Base-by-base conservation (phyloP, 805 yeast species). In the Candida taoyuanica region DNA sequence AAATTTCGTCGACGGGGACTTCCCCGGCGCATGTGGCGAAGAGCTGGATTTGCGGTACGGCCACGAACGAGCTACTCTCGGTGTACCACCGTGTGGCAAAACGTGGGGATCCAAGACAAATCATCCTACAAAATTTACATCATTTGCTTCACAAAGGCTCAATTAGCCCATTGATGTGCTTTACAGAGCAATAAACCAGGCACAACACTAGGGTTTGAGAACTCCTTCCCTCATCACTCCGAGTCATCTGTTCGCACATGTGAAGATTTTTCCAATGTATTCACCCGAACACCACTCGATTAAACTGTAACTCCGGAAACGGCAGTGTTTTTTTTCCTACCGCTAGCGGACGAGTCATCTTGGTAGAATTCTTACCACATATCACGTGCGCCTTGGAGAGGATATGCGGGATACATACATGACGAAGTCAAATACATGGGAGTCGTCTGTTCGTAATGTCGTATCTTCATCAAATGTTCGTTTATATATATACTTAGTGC, bases 41-140 rank as follows among this genome's bases (percentile, higher is more conserved):
- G 18, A 18, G 16, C n/a, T n/a, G n/a, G n/a, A n/a, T n/a, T n/a
- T 15, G 30, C 30, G 30, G 30, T 28, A 28, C 18, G 30, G 30
- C 30, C 30, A 28, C 30, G 30, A 28, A 28, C 30, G 30, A 28
- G 30, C 7, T 21, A 12, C 11, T 7, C 25, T 21, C 25, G 7
- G 25, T 8, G 25, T 12, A 21, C 11, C 12, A 21, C 11, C 25
- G 25, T 7, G 25, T 7, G 25, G 25, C 12, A 21, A 7, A 8
- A 21, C 25, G 12, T 7, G 11, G 28, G 14, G 28, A 11, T 25
- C 28, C 8, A 25, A 9, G 9, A 14, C 15, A 25, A 6, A 25
- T 25, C 13, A 9, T 11, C 8, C 7, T 7, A n/a, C n/a, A n/a
- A n/a, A n/a, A n/a, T n/a, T n/a, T n/a, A n/a, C n/a, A n/a, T n/a